Conservation (phyloP, 2,329 filamentous ascomycete species). For the Clarireedia sp. region DNA sequence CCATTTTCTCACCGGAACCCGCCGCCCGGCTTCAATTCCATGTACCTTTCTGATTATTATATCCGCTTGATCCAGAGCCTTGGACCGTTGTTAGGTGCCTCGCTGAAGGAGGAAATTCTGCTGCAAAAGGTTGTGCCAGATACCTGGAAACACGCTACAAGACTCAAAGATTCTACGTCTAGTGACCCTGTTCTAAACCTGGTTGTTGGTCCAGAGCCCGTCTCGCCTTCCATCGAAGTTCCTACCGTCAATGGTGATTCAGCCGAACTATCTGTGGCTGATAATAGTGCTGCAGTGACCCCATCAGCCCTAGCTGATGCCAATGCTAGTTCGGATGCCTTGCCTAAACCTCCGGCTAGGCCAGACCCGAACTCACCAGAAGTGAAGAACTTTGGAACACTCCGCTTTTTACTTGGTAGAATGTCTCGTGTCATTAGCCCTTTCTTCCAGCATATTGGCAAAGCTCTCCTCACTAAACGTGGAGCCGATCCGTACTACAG, state of each 20-base stretch:
- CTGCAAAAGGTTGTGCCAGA: conserved; percentile 67
- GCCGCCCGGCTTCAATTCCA: conserved; percentile 57
- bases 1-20: conserved; percentile 46
- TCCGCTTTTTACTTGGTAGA: conserved; percentile 70
- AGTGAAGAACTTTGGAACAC: conserved; percentile 69
- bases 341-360: conserved; percentile 34
- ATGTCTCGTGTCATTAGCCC: conserved; percentile 74
- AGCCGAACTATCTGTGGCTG: not conserved
- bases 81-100: conserved; percentile 68
- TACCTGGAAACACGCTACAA: conserved; percentile 41
- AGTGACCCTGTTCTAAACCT: conserved; percentile 7
- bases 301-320: not conserved
- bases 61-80: conserved; percentile 64
- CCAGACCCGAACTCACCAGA: conserved; percentile 35
- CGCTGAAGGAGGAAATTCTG: conserved; percentile 77
- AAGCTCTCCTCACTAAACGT: conserved; percentile 68
- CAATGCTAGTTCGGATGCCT: not conserved
- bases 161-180: conserved; percentile 8
- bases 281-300: conserved; percentile 3
- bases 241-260: not conserved
- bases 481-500: conserved; percentile 55
- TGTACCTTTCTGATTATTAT: conserved; percentile 84
- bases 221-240: conserved; percentile 9
- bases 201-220: conserved; percentile 11
- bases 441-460: conserved; percentile 80